A percentile compares a stretch with the other conserved stretches of the same genome.
Conservation (phyloP, 352 stramenopile species). For the Bremia lactucae region DNA sequence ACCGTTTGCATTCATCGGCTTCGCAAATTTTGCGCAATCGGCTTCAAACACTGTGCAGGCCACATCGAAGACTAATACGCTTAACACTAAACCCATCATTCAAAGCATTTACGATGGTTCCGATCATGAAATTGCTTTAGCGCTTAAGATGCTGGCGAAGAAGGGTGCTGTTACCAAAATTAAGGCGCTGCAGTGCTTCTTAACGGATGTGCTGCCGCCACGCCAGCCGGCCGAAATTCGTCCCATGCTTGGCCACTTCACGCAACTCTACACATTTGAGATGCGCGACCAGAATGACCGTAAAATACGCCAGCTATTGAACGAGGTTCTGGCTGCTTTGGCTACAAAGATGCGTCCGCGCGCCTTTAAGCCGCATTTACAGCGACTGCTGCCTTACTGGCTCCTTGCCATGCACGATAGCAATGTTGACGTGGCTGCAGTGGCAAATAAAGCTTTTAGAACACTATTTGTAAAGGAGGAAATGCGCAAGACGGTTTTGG, state of each 20-base stretch:
- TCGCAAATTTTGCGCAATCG: conserved; percentile 46
- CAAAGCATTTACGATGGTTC: conserved; percentile 65
- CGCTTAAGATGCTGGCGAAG: conserved; percentile 81
- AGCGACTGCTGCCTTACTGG: conserved; percentile 68
- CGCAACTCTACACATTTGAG: conserved; percentile 68
- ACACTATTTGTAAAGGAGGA: conserved; percentile 34
- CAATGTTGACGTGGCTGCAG: conserved; percentile 38
- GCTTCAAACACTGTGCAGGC: conserved; percentile 9
- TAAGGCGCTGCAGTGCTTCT: conserved; percentile 63
- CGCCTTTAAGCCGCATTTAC: conserved; percentile 60
- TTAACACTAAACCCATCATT: conserved; percentile 10
- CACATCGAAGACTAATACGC: conserved; percentile 8
- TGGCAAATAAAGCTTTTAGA: conserved; percentile 42
- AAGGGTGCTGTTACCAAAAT: conserved; percentile 72
- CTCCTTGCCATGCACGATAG: conserved; percentile 72
- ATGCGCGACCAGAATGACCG: conserved; percentile 79
- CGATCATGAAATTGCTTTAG: conserved; percentile 66
- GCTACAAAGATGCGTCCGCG: conserved; percentile 52
- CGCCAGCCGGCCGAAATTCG: conserved; percentile 49
- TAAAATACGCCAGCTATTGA: conserved; percentile 67
- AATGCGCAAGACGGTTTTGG: conserved; percentile 22
- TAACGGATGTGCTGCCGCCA: conserved; percentile 46
- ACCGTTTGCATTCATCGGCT: conserved; percentile 52
- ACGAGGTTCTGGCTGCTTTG: conserved; percentile 53
- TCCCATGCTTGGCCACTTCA: conserved; percentile 63